Evolutionary conservation across 768 basidiomycete species (phyloP), one percentile per base, ranked within the genome.

Genomic region (Lactarius deliciosus): DNA sequence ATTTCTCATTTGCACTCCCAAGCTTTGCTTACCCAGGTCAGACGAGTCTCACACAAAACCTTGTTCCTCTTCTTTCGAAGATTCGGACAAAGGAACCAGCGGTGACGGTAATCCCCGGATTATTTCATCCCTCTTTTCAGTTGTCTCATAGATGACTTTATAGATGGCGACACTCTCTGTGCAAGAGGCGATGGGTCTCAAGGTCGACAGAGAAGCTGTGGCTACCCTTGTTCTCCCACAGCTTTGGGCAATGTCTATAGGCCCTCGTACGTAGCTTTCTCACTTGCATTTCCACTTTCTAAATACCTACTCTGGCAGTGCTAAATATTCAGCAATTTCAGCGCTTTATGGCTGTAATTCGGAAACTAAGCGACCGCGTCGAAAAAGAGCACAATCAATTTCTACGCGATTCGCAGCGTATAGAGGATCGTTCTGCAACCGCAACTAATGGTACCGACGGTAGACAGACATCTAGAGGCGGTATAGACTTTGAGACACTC

Each of bases 11-110:
- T 22, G 7, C 22, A 16, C 18, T 36, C 11, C 6, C 16, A 34
- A 5, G 5, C 47, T 68, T 5, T 54, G 5, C 53, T 43, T 28
- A 57, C 54, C 38, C 41, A 36, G 18, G 30, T 47, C 45, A 93
- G 90, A 79, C 85, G 50, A 96, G 90, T 72, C 75, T 99, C 60
- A 98, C 97, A 0, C 94, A 96, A 73, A 98, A 97, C 75, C 82
- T 99, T 22, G 96, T 98, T 3, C 97, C 97, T 1, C 77, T 98
- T 18, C 81, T 99, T 30, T 90, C 95, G 0, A 97, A 94, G 75
- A 97, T 98, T 69, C 87, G 95, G 43, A 98, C 96, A 5, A 96
- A 94, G 75, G 96, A 98, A 74, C 96, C 96, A 11, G 87, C 90
- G 58, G 96, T 98, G 5, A 97, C 94, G 85, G 92, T 94, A 72